Base-by-base conservation (phyloP, 345 rosid species). In the Odontarrhena argentea region DNA sequence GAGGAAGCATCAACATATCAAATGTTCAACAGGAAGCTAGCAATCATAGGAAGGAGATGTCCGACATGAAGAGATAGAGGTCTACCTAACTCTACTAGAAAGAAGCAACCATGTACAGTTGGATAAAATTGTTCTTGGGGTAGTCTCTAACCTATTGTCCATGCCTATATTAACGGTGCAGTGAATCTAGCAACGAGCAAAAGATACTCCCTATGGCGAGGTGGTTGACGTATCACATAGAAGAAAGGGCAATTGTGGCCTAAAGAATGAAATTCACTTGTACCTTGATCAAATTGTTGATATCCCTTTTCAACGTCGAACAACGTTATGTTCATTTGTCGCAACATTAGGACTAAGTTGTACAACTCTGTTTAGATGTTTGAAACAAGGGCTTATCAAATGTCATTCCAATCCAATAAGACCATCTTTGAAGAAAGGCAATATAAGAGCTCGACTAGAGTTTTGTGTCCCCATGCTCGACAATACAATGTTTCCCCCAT, bases 381-480 rank as follows among this genome's bases (percentile, higher is more conserved):
- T 26, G 7, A 18, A 50, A 50, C 10, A 18, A 50, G 26, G 12
- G 1, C 2, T 18, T 3, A 7, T 50, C 8, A 50, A 22, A 0
- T 28, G 62, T 6, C 30, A 36, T 57, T 3, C 14, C 5, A 57
- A 57, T 18, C 47, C 62, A 14, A 37, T 57, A 8, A 57, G 37
- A 1, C 62, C 34, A 18, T 1, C 1, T 57, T 57, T 57, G 15
- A 57, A 9, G 2, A 32, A 40, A 57, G 30, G 8, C 1, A 37
- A 57, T 40, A 57, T 38, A 30, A 37, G 28, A 34, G 24, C n/a
- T 35, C 38, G 43, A 3, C 25, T 55, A 30, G 36, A 14, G 7
- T 55, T 55, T 55, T 56, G 61, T 56, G 2, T 56, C 15, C 36
- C 42, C 8, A 38, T 57, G 24, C 26, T 50, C 4, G 26, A 50